phyloP scores from a whole-genome alignment of 164 flowering plant genomes.

The Tinospora cordifolia region DNA sequence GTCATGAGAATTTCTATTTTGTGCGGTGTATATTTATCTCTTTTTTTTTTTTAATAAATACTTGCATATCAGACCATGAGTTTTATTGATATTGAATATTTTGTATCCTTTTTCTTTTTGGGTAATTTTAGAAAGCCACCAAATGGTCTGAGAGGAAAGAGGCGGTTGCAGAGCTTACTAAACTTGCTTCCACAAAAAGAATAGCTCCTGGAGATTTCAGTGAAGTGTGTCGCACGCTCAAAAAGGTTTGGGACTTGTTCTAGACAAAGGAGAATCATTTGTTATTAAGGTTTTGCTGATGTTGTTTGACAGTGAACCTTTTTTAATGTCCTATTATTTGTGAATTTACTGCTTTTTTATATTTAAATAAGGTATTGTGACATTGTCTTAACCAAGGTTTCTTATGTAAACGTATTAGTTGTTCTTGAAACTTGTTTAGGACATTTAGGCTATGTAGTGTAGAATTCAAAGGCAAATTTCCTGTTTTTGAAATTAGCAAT shows the following conservation, averaged over 20 bases:
- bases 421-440: not conserved
- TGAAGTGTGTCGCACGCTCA: constrained; percentile 80
- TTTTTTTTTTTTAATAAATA: not conserved
- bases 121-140: constrained; percentile 68
- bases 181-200: constrained; percentile 83
- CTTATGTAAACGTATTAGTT: not conserved
- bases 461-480: no score
- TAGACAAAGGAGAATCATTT: not conserved
- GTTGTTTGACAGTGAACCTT: not conserved
- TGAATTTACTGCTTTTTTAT: not conserved
- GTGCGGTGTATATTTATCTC: not conserved
- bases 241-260: constrained; percentile 51
- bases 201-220: constrained; percentile 95
- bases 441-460: not conserved
- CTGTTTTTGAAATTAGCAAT: no score
- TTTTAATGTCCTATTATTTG: not conserved
- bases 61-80: not conserved
- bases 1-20: not conserved
- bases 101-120: not conserved
- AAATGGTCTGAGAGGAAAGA: constrained; percentile 98
- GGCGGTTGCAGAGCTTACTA: constrained; percentile 88
- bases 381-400: not conserved
- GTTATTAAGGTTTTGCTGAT: not conserved
- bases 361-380: not conserved
- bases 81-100: not conserved